These are phyloP conservation scores for Apiotrichum sp. DNA, from an alignment of 1,284 basidiomycete species.

Conservation along the genomic window DNA sequence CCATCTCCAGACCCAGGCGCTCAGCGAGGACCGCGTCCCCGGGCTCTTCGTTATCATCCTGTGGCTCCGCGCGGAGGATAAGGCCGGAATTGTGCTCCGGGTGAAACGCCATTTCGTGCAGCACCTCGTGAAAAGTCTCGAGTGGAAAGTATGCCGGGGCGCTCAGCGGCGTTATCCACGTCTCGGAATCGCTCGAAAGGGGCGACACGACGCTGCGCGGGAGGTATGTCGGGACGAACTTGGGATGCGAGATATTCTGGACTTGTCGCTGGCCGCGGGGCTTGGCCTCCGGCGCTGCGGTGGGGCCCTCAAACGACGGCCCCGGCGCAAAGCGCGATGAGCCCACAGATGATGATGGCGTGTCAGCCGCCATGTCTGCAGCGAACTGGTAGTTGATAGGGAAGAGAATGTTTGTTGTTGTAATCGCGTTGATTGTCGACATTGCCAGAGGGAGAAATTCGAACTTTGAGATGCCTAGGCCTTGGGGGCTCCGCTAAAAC, in stretches of 20 bases:
- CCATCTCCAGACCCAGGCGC: conserved; percentile 19
- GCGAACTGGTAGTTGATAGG: too few species aligned
- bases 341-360: too few species aligned
- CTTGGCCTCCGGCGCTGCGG: neutral
- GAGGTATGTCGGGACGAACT: conserved; percentile 17
- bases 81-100: conserved; percentile 44
- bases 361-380: too few species aligned
- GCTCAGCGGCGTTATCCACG: conserved; percentile 22
- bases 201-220: conserved; percentile 1
- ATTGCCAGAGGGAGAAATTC: too few species aligned
- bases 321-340: too few species aligned
- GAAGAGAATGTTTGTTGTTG: too few species aligned
- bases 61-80: conserved; percentile 40
- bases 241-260: conserved; percentile 12
- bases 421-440: too few species aligned
- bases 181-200: conserved; percentile 3
- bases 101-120: conserved; percentile 35
- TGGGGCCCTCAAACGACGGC: too few species aligned
- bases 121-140: conserved; percentile 28
- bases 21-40: conserved; percentile 6
- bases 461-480: too few species aligned
- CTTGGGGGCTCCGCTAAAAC: too few species aligned
- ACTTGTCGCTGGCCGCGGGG: neutral
- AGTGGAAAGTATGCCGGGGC: conserved; percentile 32
- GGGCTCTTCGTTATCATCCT: conserved; percentile 7